Evolutionary conservation across 202 grass and related monocot genomes (phyloP), one percentile per base, ranked within the genome.

Genomic region (Digitaria exilis): DNA sequence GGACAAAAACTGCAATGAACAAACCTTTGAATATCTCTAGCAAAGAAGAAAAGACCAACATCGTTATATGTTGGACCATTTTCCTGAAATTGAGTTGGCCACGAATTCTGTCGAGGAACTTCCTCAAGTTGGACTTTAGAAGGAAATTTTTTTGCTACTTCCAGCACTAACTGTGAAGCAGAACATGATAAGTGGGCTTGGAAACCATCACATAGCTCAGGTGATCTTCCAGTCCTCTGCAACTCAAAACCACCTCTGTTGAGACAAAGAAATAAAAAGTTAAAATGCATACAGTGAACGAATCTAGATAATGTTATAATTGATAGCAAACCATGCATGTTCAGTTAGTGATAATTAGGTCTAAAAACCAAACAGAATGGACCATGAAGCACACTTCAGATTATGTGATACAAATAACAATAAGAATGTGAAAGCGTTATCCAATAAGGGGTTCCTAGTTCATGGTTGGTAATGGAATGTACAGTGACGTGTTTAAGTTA

Each of bases 31-130:
- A 62, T 58, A 88, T 99, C 91, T 87, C 88, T 96, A 59, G 96
- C 91, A 90, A 99, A 99, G 89, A 99, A 99, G 84, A 94, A 99
- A 84, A 99, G 77, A 68, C 80, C 96, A 80, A 99, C 89, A 71
- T 82, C 91, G 21, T 90, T 65, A 61, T 96, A 83, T 11, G 76
- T 96, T 37, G 93, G 96, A 64, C 85, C 73, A 64, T 75, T 93
- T 69, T 85, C 55, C 49, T 87, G 77, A 67, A 99, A 99, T 69
- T 94, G 89, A 25, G 46, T 66, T n/a, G 93, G 93, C 93, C 96
- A 99, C 51, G 84, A 90, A 54, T 81, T 87, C 58, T 82, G 75
- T 81, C 96, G 91, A 87, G 96, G 86, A 61, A 99, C 78, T 88
- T 99, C 96, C 80, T 99, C 93, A 57, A 99, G 81, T 63, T 84